Conservation (phyloP, 2,329 filamentous ascomycete genomes). For the Rosellinia necatrix region DNA sequence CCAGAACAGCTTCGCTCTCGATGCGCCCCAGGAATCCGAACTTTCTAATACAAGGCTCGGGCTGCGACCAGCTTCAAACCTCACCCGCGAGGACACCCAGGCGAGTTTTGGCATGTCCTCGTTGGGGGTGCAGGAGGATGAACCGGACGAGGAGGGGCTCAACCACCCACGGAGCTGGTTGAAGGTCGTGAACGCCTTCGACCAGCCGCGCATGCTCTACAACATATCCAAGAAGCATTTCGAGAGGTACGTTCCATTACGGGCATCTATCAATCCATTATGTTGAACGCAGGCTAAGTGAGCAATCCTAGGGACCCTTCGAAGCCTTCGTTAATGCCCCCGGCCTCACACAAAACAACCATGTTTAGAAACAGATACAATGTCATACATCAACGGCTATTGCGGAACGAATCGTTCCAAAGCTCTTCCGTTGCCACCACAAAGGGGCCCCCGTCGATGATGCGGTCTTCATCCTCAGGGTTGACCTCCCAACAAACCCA, state of each 20-base stretch:
- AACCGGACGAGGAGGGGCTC: conserved; percentile 62
- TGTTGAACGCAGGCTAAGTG: conserved; percentile 3
- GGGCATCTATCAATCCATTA: conserved; percentile 14
- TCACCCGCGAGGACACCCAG: conserved; percentile 64
- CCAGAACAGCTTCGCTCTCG: conserved; percentile 68
- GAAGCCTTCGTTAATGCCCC: conserved; percentile 74
- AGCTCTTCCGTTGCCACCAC: conserved; percentile 72
- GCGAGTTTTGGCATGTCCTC: conserved; percentile 66
- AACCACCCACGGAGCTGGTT: conserved; percentile 81
- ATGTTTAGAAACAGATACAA: conserved; percentile 91
- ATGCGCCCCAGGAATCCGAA: conserved; percentile 56
- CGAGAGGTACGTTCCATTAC: conserved; percentile 64
- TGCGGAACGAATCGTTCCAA: conserved; percentile 93
- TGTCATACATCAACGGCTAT: conserved; percentile 86
- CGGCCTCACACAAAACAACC: conserved; percentile 78
- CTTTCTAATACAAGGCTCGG: conserved; percentile 61
- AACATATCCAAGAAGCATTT: conserved; percentile 88
- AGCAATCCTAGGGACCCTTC: conserved; percentile 56
- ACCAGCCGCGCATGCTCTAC: conserved; percentile 80
- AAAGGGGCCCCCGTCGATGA: conserved; percentile 56
- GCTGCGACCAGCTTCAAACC: conserved; percentile 50
- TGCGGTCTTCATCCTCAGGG: conserved; percentile 61
- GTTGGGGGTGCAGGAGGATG: conserved; percentile 57
- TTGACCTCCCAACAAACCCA: conserved; percentile 67
- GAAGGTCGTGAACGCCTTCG: conserved; percentile 80